Base-by-base conservation (phyloP, 23 red algal genomes). In the Cyanidium caldarium region DNA sequence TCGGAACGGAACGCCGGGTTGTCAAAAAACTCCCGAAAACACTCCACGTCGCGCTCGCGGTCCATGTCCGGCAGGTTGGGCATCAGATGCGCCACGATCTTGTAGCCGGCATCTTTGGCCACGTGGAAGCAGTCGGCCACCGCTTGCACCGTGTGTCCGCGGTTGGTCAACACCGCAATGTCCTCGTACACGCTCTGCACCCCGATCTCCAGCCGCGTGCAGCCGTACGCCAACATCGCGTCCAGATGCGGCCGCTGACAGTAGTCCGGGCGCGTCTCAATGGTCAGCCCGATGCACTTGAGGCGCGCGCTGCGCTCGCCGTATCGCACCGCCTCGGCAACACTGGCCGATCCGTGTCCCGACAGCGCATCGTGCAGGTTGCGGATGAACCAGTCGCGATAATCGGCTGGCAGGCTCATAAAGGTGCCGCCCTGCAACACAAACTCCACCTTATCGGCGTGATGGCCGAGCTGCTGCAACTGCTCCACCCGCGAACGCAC, bases 141-240 rank as follows among this genome's bases (percentile, higher is more conserved):
- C 0, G 92, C 84, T 39, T 88, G 79, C 12, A 98, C 92, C 23
- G 92, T 84, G 72, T 98, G 92, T 2, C 92, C 92, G 14, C 92
- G 78, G 42, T 98, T 98, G 19, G 92, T 98, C 61, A 87, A 78
- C 29, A 79, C 37, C 7, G 92, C 92, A 42, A 98, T 78, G 66
- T 98, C 92, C 78, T 98, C 92, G 45, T 86, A 98, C 33, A 98
- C 92, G 68, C 84, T 89, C 51, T 98, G 92, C 36, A 98, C 92
- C 14, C 92, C 92, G 28, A 98, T 98, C 43, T 98, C 92, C 26
- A 98, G 61, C 1, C 92, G 75, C 1, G 92, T 98, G 51, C 92
- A 98, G 30, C 92, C 92, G 46, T 98, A 98, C 57, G 84, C 80
- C 3, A 98, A 69, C 92, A 98, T 98, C 41, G 84, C 77, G 40